Conservation (phyloP, 441 rosid genomes). For the Lepidium campestre region DNA sequence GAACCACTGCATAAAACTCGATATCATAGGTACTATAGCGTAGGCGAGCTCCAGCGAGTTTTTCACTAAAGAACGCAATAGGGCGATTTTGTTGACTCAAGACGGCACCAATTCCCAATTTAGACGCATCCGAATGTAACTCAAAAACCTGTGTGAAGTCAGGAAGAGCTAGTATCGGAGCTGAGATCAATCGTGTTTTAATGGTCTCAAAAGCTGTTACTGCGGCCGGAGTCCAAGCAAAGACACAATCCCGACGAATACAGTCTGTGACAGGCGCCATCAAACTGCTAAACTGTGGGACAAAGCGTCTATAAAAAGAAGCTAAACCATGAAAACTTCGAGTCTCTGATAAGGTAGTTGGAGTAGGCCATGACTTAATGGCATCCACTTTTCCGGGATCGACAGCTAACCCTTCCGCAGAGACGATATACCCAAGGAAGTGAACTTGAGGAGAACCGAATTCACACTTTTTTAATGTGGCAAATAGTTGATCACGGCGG, state of each 20-base stretch:
- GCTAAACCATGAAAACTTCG: background rate
- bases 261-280: background rate
- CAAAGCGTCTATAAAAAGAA: background rate
- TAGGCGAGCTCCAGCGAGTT: background rate
- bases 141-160: background rate
- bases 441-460: too few relatives aligned
- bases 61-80: background rate
- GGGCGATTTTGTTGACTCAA: background rate
- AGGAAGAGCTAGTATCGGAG: background rate
- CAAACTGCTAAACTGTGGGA: background rate
- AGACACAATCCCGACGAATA: background rate
- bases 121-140: background rate
- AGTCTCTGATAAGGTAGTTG: background rate
- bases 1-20: constrained; percentile 7
- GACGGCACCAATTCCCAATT: background rate
- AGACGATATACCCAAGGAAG: too few relatives aligned
- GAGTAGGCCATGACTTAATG: too few relatives aligned
- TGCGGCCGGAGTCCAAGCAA: background rate
- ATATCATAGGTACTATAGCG: constrained; percentile 2
- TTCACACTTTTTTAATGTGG: too few relatives aligned
- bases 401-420: too few relatives aligned
- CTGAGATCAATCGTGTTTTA: too few relatives aligned
- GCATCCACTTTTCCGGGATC: too few relatives aligned
- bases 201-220: background rate
- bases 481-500: too few relatives aligned